Evolutionary conservation across 1,284 basidiomycete species (phyloP).

Genomic region (Abortiporus biennis): DNA sequence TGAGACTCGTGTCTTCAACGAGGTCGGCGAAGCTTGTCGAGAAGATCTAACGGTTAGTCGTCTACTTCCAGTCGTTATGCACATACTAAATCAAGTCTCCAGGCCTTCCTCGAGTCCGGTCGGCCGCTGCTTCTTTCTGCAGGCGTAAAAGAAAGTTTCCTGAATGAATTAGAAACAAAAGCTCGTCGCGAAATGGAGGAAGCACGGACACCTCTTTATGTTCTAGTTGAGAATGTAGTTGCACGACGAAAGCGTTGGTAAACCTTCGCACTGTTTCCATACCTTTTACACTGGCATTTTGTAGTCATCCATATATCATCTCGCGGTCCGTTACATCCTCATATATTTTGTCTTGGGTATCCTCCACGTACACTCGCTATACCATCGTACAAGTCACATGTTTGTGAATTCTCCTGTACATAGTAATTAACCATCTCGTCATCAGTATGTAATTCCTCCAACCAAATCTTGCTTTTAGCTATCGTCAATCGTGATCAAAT

Average conservation of each 20-base stretch:
- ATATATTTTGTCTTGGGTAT: not conserved
- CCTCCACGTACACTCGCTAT: not conserved
- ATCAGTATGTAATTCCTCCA: too few species aligned
- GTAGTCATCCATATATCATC: not conserved
- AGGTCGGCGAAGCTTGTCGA: conserved; percentile 29
- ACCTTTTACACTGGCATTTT: not conserved
- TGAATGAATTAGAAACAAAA: conserved; percentile 46
- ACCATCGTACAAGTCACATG: too few species aligned
- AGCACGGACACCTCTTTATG: conserved; percentile 39
- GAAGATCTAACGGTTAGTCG: conserved; percentile 37
- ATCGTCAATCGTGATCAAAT: too few species aligned
- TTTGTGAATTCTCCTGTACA: too few species aligned
- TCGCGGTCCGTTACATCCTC: not conserved
- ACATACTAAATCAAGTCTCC: not conserved
- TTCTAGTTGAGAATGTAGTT: conserved; percentile 52
- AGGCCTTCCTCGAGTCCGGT: conserved; percentile 56
- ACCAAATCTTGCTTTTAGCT: too few species aligned
- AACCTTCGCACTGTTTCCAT: not conserved
- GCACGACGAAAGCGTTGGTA: conserved; percentile 39
- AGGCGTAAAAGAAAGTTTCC: conserved; percentile 45
- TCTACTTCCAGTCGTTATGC: not conserved
- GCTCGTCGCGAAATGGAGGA: conserved; percentile 45
- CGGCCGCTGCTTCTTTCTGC: conserved; percentile 61
- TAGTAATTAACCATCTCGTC: too few species aligned
- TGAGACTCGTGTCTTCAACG: conserved; percentile 22